phyloP scores from a whole-genome alignment of 2,329 filamentous ascomycete species.

The Xylariaceae sp. region DNA sequence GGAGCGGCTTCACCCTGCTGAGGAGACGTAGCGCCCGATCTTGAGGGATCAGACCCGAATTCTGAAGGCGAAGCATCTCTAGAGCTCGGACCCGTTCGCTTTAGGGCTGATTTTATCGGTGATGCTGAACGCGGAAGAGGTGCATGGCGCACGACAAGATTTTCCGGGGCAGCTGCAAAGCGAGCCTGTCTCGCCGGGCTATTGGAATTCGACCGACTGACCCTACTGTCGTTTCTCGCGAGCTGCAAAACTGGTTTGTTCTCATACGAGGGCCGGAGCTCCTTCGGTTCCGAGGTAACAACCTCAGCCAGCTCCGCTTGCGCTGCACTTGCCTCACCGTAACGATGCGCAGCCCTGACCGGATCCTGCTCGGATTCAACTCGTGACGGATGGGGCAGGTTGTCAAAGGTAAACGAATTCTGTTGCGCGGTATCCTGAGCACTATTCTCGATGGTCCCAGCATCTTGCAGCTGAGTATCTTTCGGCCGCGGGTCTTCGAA shows the following conservation, averaged over 20 bases:
- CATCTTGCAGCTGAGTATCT: no score
- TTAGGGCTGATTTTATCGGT: constrained; percentile 73
- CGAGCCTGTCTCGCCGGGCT: constrained; percentile 67
- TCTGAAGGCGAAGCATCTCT: constrained; percentile 48
- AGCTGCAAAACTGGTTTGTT: constrained; percentile 22
- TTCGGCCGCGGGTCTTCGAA: constrained; percentile 13
- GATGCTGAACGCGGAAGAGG: constrained; percentile 69
- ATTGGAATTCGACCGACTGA: constrained; percentile 39
- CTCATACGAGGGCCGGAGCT: not conserved
- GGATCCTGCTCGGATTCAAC: no score
- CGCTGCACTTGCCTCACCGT: no score
- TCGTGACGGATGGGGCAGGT: no score
- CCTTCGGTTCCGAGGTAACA: not conserved
- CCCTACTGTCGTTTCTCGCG: constrained; percentile 11
- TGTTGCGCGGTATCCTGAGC: no score
- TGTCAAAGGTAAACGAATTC: no score
- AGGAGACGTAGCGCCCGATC: constrained; percentile 23
- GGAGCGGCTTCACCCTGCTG: constrained; percentile 32
- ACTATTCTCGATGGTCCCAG: no score
- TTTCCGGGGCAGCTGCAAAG: constrained; percentile 56
- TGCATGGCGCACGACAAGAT: constrained; percentile 57
- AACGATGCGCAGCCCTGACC: no score
- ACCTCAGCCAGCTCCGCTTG: no score
- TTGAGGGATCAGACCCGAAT: constrained; percentile 41
- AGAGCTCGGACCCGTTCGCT: constrained; percentile 53